phyloP scores from a whole-genome alignment of 2,329 filamentous ascomycete genomes.

The Ophiocordyceps unilateralis region DNA sequence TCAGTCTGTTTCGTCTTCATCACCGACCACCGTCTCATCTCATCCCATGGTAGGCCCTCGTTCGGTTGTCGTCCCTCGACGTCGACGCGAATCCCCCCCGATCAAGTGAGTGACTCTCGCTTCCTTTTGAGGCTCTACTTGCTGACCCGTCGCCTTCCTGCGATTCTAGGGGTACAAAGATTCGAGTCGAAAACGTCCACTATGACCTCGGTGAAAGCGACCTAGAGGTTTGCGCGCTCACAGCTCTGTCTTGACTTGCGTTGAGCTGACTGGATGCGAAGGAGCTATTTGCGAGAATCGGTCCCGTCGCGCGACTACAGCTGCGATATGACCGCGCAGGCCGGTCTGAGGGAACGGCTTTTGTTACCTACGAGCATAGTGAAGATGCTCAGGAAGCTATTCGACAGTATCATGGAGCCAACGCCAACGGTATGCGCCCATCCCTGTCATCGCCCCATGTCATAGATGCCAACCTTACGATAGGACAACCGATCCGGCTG shows the following conservation, averaged over 20 bases:
- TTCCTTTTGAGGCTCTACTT: neutral
- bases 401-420: conserved; percentile 71
- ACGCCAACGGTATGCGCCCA: conserved; percentile 50
- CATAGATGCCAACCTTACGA: neutral
- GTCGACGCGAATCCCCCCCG: conserved; percentile 26
- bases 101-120: conserved; percentile 13
- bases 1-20: conserved; percentile 12
- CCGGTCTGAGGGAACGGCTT: conserved; percentile 71
- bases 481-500: conserved; percentile 65
- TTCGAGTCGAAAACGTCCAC: conserved; percentile 79
- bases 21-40: neutral
- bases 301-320: conserved; percentile 48
- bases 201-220: conserved; percentile 81
- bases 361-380: conserved; percentile 57
- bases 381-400: conserved; percentile 61
- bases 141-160: conserved; percentile 15
- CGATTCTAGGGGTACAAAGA: conserved; percentile 43
- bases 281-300: conserved; percentile 70
- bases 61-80: conserved; percentile 22
- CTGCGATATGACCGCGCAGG: conserved; percentile 77
- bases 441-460: no score
- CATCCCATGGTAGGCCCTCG: conserved; percentile 17
- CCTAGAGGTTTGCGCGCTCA: conserved; percentile 41
- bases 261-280: conserved; percentile 20
- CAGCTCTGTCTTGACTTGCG: neutral